Evolutionary conservation across 352 stramenopile species (phyloP).

Genomic region (Pythium phragmiticola): DNA sequence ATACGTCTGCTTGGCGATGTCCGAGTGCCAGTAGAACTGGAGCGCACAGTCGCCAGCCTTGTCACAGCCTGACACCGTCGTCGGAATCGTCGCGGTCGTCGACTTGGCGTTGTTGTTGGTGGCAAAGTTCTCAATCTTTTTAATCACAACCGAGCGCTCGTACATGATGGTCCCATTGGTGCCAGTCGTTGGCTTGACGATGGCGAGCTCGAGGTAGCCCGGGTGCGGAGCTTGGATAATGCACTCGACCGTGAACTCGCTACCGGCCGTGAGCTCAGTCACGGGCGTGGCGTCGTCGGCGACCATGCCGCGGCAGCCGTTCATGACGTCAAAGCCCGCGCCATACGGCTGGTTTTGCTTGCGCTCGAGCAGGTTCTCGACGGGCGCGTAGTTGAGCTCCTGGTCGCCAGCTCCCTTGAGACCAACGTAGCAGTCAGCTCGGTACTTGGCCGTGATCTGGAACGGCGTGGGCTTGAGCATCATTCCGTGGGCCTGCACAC

Average conservation of each 20-base stretch:
- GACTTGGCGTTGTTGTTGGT: constrained; percentile 30
- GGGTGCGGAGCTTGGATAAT: constrained; percentile 59
- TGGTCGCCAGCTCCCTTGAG: constrained; percentile 49
- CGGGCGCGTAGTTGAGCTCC: constrained; percentile 48
- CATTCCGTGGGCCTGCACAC: constrained; percentile 26
- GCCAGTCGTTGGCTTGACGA: constrained; percentile 52
- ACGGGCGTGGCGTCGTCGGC: constrained; percentile 48
- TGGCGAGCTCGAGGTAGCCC: constrained; percentile 46
- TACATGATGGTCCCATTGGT: constrained; percentile 46
- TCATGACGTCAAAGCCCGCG: constrained; percentile 55
- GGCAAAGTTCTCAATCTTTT: constrained; percentile 44
- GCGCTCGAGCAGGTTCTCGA: constrained; percentile 55
- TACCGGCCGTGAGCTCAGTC: constrained; percentile 39
- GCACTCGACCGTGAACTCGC: constrained; percentile 48
- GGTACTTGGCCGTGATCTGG: constrained; percentile 36
- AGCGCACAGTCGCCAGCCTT: constrained; percentile 45
- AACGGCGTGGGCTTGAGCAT: constrained; percentile 26
- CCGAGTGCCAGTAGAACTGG: constrained; percentile 67
- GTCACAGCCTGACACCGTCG: constrained; percentile 42
- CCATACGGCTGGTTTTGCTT: constrained; percentile 45
- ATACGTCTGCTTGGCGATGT: constrained; percentile 59
- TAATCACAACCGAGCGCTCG: constrained; percentile 34
- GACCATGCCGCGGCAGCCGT: constrained; percentile 56
- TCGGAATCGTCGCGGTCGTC: constrained; percentile 37
- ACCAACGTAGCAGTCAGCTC: constrained; percentile 34